Evolutionary conservation across 176 grass and related monocot species (phyloP).

Genomic region (Microstegium vimineum): DNA sequence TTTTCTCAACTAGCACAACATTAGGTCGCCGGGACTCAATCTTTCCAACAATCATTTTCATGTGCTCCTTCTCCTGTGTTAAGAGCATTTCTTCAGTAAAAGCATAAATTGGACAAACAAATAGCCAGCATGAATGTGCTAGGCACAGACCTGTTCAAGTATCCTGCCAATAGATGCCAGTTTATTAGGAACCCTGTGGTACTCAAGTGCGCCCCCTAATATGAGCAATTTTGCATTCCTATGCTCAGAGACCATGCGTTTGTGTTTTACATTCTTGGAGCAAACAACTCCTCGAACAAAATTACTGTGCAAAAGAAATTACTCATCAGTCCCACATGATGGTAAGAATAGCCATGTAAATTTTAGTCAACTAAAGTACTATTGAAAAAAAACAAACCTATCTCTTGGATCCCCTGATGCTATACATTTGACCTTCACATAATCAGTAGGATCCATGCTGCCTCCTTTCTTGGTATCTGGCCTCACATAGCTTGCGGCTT

Average conservation of each 20-base stretch:
- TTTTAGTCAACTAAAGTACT: slow-evolving; percentile 1
- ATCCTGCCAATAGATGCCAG: slow-evolving; percentile 75
- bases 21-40: slow-evolving; percentile 71
- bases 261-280: slow-evolving; percentile 95
- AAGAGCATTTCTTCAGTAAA: slow-evolving; percentile 24
- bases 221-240: slow-evolving; percentile 74
- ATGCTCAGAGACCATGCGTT: slow-evolving; percentile 91
- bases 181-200: slow-evolving; percentile 78
- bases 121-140: slow-evolving; percentile 3
- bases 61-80: slow-evolving; percentile 75
- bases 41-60: slow-evolving; percentile 62
- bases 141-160: slow-evolving; percentile 70
- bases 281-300: slow-evolving; percentile 89
- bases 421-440: slow-evolving; percentile 96
- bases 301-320: slow-evolving; percentile 47
- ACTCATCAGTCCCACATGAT: slow-evolving; percentile 10
- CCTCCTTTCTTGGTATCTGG: slow-evolving; percentile 90
- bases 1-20: slow-evolving; percentile 92
- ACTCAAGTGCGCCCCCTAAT: slow-evolving; percentile 88
- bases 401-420: slow-evolving; percentile 70
- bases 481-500: slow-evolving; percentile 75
- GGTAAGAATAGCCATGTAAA: slow-evolving; percentile 8
- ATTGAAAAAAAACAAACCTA: slow-evolving; percentile 48
- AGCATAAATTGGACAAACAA: slow-evolving; percentile 11
- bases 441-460: slow-evolving; percentile 93